These are phyloP conservation scores for Pyrenophora tritici-repentis DNA, from an alignment of 2,329 filamentous ascomycete genomes.

Conservation along the genomic window DNA sequence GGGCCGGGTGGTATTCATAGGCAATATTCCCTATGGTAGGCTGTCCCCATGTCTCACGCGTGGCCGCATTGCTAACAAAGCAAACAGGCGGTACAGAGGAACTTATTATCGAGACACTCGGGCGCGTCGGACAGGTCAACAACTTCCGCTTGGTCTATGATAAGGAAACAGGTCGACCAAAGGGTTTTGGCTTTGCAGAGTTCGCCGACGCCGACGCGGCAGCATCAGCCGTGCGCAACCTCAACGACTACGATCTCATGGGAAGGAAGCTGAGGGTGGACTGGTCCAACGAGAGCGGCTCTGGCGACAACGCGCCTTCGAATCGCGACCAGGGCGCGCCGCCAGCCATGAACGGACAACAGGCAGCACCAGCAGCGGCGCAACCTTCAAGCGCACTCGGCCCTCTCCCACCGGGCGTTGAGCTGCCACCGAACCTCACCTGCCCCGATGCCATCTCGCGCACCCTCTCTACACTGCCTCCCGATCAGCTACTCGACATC, in stretches of 20 bases:
- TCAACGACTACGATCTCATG: slow-evolving; percentile 96
- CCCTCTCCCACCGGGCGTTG: slow-evolving; percentile 80
- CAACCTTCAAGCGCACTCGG: slow-evolving; percentile 65
- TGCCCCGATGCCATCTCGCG: slow-evolving; percentile 91
- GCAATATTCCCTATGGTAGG: slow-evolving; percentile 81
- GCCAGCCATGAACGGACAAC: slow-evolving; percentile 39
- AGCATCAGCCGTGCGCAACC: slow-evolving; percentile 89
- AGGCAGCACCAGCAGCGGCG: slow-evolving; percentile 42
- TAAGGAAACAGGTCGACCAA: slow-evolving; percentile 89
- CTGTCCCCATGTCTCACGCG: slow-evolving; percentile 4
- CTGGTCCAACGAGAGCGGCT: slow-evolving; percentile 90
- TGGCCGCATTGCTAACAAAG: slow-evolving; percentile 18
- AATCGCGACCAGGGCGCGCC: slow-evolving; percentile 52
- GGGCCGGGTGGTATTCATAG: slow-evolving; percentile 81
- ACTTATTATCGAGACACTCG: slow-evolving; percentile 92
- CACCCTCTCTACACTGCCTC: slow-evolving; percentile 83
- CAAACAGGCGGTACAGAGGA: slow-evolving; percentile 85
- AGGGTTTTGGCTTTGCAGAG: slow-evolving; percentile 96
- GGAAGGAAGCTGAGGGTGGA: slow-evolving; percentile 92
- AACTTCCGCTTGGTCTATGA: slow-evolving; percentile 95
- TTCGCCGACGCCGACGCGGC: slow-evolving; percentile 92
- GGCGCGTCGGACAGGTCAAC: slow-evolving; percentile 84
- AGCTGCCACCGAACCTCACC: slow-evolving; percentile 79
- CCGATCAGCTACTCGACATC: slow-evolving; percentile 88
- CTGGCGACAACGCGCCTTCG: slow-evolving; percentile 58